Conservation (phyloP, 208 protist genomes). For the Crithidia thermophila region DNA sequence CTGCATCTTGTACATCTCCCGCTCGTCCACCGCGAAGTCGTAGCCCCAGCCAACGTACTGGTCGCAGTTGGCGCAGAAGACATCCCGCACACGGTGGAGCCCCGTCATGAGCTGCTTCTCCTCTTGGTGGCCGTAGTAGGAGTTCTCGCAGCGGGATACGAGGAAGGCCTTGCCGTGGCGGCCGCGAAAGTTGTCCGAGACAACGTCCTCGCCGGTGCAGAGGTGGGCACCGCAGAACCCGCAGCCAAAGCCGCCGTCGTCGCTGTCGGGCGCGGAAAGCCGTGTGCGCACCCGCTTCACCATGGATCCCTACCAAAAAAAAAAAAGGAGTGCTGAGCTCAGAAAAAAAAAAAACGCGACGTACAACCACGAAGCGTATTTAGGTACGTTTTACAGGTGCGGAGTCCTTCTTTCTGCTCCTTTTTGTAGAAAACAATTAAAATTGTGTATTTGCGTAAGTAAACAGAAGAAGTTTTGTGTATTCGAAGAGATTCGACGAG, state of each 20-base stretch:
- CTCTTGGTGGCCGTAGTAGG: slow-evolving; percentile 74
- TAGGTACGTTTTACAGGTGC: too few species aligned
- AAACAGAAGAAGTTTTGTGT: too few species aligned
- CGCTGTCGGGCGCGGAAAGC: slow-evolving; percentile 33
- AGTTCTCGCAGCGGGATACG: slow-evolving; percentile 74
- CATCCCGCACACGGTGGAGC: slow-evolving; percentile 73
- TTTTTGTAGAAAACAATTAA: background rate
- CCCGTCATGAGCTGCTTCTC: slow-evolving; percentile 84
- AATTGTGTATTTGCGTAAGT: too few species aligned
- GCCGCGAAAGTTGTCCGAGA: slow-evolving; percentile 74
- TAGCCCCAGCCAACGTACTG: slow-evolving; percentile 82
- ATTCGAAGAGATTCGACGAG: too few species aligned
- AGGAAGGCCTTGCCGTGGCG: slow-evolving; percentile 74
- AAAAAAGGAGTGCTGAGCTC: background rate
- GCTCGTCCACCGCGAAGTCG: slow-evolving; percentile 78
- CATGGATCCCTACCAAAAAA: slow-evolving; percentile 22
- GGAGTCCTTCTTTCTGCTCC: background rate
- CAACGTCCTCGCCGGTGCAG: slow-evolving; percentile 62
- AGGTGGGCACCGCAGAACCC: slow-evolving; percentile 73
- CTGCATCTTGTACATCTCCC: slow-evolving; percentile 80
- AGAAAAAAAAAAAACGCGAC: too few species aligned
- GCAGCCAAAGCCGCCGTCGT: slow-evolving; percentile 62
- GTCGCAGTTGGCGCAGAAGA: slow-evolving; percentile 79
- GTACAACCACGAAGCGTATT: too few species aligned
- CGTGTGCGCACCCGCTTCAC: slow-evolving; percentile 44